Evolutionary conservation across 495 filamentous ascomycete genomes (phyloP), one percentile per base, ranked within the genome.

Genomic region (Alectoria sarmentosa): DNA sequence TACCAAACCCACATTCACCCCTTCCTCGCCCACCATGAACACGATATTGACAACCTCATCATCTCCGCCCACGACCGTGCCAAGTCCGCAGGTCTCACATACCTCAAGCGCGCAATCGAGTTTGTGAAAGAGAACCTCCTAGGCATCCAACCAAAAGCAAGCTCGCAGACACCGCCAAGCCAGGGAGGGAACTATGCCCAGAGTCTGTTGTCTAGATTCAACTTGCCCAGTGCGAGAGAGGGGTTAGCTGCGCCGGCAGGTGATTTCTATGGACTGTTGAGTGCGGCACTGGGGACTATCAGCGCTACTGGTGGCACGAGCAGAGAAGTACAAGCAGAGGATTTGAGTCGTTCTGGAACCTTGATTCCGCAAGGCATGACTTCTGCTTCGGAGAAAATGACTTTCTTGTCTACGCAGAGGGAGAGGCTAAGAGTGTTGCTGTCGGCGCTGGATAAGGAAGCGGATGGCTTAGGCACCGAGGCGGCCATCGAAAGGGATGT

Each of bases 21-120:
- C 4, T 95, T 91, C 78, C 85, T 99, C 58, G 78, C 83, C 60
- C 83, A 92, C 41, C 92, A 99, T 73, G 94, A 99, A 74, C 75
- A 79, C 23, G 85, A 91, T 65, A 98, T 98, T 75, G 94, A 98
- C 66, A 85, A 88, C 42, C 86, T 96, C 68, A 97, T 98, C 73
- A 86, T 86, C 65, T 82, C 83, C 60, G 81, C 84, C 37, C 92
- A 96, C 70, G 94, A 95, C 65, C 84, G 86, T 48, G 86, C 90
- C 66, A 89, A 86, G 72, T 79, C 84, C 14, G 85, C 90, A 13
- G 94, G 93, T 8, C 79, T 96, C 39, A 79, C 84, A 65, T 96
- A 95, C 73, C 77, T 96, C 67, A 91, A 92, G 71, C 84, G 84
- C 69, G 83, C 80, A 36, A 84, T 96, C 69, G 90, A 96, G 66